A percentile compares a stretch with the other conserved stretches of the same genome.
Conservation (phyloP, 345 rosid genomes). For the Limnanthes douglasii region DNA sequence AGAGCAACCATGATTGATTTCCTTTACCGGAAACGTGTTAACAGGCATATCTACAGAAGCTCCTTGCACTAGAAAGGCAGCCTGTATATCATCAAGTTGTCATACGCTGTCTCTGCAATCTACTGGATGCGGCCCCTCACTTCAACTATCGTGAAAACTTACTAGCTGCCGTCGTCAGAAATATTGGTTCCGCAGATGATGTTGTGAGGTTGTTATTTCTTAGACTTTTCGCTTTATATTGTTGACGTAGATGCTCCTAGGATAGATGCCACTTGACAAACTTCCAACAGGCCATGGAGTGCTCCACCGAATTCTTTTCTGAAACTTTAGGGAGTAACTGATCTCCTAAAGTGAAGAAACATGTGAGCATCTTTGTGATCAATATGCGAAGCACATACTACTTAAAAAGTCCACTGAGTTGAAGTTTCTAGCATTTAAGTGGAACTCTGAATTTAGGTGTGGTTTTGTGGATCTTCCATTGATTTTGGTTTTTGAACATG, state of each 20-base stretch:
- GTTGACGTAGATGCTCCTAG: background rate
- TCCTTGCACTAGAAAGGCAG: constrained; percentile 39
- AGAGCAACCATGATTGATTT: constrained; percentile 1
- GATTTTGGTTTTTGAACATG: no score
- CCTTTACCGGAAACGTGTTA: constrained; percentile 5
- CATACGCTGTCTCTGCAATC: constrained; percentile 54
- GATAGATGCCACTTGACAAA: no score
- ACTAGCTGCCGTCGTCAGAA: constrained; percentile 50
- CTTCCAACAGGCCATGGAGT: no score
- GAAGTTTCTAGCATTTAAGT: no score
- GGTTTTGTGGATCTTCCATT: no score
- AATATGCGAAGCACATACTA: no score
- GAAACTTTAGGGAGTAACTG: no score
- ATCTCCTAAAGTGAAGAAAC: no score
- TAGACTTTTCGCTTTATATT: background rate
- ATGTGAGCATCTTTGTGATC: no score
- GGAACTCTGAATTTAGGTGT: no score
- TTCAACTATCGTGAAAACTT: constrained; percentile 75
- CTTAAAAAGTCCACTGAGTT: no score
- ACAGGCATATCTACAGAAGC: constrained; percentile 71
- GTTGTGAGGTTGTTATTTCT: constrained; percentile 41
- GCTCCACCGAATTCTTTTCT: background rate
- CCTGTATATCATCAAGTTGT: constrained; percentile 47
- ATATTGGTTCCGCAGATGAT: constrained; percentile 69
- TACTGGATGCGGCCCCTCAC: constrained; percentile 85